Conservation (phyloP, 2,329 filamentous ascomycete genomes). For the Plectosphaerella plurivora region DNA sequence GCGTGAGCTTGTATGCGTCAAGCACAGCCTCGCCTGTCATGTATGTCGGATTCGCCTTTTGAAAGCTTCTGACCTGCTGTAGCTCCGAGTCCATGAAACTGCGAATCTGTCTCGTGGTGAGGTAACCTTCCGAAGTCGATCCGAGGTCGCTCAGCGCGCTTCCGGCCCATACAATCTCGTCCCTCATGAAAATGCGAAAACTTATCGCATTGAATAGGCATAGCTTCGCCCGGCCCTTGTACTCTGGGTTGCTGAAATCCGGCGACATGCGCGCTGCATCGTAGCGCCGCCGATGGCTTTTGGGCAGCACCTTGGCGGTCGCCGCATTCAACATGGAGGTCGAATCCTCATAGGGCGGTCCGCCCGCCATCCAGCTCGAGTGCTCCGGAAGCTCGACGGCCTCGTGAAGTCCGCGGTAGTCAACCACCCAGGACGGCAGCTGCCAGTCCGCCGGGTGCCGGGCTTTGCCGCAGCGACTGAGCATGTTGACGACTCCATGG, state of each 20-base stretch:
- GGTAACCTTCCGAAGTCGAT: not conserved
- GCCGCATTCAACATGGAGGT: not conserved
- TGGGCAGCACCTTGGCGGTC: not conserved
- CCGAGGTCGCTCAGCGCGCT: not conserved
- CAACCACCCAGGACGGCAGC: not conserved
- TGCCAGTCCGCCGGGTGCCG: not conserved
- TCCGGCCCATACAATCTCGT: not conserved
- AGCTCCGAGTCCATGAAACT: not conserved
- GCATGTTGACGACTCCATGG: not conserved
- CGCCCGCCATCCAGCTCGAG: not conserved
- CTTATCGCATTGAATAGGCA: not conserved
- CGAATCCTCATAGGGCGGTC: not conserved
- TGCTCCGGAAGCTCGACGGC: not conserved
- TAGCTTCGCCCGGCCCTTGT: not conserved
- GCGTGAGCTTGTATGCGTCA: not conserved
- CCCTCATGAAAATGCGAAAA: not conserved
- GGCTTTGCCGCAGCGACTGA: not conserved
- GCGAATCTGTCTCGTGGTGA: not conserved
- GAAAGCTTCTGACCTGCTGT: not conserved
- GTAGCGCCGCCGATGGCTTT: not conserved
- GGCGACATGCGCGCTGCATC: not conserved
- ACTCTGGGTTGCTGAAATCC: not conserved
- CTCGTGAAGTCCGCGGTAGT: not conserved
- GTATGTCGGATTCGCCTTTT: not conserved
- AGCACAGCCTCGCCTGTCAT: not conserved